Evolutionary conservation across 371 early-diverging fungal genomes (phyloP).

Genomic region (Apophysomyces trapeziformis): DNA sequence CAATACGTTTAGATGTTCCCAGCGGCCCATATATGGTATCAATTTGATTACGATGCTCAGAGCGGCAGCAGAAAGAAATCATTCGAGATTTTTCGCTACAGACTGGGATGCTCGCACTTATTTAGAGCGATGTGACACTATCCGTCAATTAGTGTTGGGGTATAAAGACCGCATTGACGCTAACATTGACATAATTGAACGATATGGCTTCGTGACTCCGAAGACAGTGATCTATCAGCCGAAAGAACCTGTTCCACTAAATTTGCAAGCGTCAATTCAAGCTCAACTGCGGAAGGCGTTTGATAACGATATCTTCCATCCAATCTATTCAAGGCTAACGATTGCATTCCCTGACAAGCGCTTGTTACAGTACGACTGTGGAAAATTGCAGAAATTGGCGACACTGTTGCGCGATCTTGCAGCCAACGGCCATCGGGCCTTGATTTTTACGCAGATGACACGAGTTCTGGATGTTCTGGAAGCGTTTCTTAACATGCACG

Average conservation of each 20-base stretch:
- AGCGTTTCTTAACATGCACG: conserved; percentile 90
- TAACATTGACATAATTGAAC: conserved; percentile 52
- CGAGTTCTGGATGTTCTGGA: conserved; percentile 95
- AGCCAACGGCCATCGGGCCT: conserved; percentile 80
- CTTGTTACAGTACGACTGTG: conserved; percentile 87
- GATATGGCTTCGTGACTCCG: conserved; percentile 78
- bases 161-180: conserved; percentile 51
- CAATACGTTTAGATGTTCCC: conserved; percentile 42
- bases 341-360: conserved; percentile 87
- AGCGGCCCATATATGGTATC: conserved; percentile 51
- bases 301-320: conserved; percentile 56
- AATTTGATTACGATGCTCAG: conserved; percentile 36
- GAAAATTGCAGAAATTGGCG: conserved; percentile 86
- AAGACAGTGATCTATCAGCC: conserved; percentile 29
- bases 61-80: conserved; percentile 14
- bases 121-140: conserved; percentile 27
- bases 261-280: conserved; percentile 18
- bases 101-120: conserved; percentile 32
- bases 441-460: conserved; percentile 99
- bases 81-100: conserved; percentile 16
- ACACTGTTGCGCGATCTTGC: conserved; percentile 76
- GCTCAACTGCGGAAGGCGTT: conserved; percentile 15
- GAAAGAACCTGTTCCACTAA: conserved; percentile 18
- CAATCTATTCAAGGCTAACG: conserved; percentile 61
- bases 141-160: conserved; percentile 41